phyloP scores from a whole-genome alignment of 257 asterid genomes.

The Fraxinus anomala region DNA sequence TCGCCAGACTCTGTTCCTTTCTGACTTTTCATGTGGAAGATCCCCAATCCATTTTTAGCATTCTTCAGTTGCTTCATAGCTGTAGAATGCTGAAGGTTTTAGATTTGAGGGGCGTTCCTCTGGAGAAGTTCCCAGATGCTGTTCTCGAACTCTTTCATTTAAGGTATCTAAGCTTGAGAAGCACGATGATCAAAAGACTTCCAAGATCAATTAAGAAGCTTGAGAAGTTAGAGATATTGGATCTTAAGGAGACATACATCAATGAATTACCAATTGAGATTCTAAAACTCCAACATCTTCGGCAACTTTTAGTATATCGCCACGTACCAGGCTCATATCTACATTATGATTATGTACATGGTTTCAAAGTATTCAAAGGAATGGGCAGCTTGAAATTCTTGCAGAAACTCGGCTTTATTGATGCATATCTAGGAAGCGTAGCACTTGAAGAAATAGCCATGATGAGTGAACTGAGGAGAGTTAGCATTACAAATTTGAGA shows the following conservation, averaged over 20 bases:
- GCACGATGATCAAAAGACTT: conserved; percentile 3
- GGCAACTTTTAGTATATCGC: conserved; percentile 23
- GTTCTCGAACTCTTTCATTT: not conserved
- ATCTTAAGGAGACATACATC: conserved; percentile 25
- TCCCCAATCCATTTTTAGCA: too few relatives aligned
- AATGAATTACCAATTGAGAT: conserved; percentile 31
- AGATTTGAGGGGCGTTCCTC: too few relatives aligned
- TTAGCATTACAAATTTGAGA: conserved; percentile 22
- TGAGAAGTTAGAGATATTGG: conserved; percentile 23
- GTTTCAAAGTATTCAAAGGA: conserved; percentile 23
- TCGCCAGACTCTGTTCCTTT: too few relatives aligned
- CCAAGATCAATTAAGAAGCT: conserved; percentile 24
- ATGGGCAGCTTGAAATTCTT: conserved; percentile 24
- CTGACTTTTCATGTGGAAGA: too few relatives aligned
- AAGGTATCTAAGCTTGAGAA: conserved; percentile 30
- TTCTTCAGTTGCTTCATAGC: too few relatives aligned
- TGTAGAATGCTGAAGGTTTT: too few relatives aligned
- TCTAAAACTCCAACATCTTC: conserved; percentile 23
- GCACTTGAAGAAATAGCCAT: conserved; percentile 14
- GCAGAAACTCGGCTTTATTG: conserved; percentile 21
- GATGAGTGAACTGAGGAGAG: conserved; percentile 19
- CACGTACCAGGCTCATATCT: conserved; percentile 2
- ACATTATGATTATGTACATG: conserved; percentile 17
- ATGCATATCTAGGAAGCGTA: conserved; percentile 14
- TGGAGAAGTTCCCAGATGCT: too few relatives aligned